Base-by-base conservation (phyloP, 2,329 filamentous ascomycete species). In the Xylariales sp. region DNA sequence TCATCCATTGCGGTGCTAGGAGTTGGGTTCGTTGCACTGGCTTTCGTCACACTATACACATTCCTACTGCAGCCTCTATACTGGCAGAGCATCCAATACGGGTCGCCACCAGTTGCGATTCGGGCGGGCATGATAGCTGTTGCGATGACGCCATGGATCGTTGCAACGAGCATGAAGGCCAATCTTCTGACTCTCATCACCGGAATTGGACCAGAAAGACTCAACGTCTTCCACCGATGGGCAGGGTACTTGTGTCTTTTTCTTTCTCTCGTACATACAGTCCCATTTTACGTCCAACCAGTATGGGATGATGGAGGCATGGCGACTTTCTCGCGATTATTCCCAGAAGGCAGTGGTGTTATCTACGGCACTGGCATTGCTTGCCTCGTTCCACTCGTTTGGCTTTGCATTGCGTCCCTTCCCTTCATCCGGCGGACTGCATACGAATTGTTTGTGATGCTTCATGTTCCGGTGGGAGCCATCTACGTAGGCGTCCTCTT, bases 171-270 rank as follows among this genome's bases (percentile, higher is more conserved):
- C 58, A 94, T 88, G 74, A 96, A 96, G 63, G 85, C 88, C 12
- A 97, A 96, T 57, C 58, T 95, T 22, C 76, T 97, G 42, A 84
- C 86, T 1, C 65, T 90, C 42, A 65, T 96, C 44, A 95, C 90
- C 4, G 91, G 91, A 11, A 91, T 97, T 50, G 88, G 89, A 3
- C 90, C 93, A 27, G 91, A 97, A 60, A 76, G 91, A 36, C 74
- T 97, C 38, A 96, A 95, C 52, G 90, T 96, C 22, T 76, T 96
- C 45, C 91, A 97, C 64, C 81, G 91, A 53, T 97, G 90, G 90
- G 80, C 86, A 6, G 88, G 85, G 20, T 95, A 95, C 58, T 66
- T 96, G 9, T 93, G 86, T 56, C 71, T 95, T 1, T 83, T 94
- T 47, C 69, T 96, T 43, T 83, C 86, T 20, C 69, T 96, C 41